Evolutionary conservation across 225 moss, liverwort and hornwort genomes (phyloP).

Genomic region (Takakia lepidozioides): DNA sequence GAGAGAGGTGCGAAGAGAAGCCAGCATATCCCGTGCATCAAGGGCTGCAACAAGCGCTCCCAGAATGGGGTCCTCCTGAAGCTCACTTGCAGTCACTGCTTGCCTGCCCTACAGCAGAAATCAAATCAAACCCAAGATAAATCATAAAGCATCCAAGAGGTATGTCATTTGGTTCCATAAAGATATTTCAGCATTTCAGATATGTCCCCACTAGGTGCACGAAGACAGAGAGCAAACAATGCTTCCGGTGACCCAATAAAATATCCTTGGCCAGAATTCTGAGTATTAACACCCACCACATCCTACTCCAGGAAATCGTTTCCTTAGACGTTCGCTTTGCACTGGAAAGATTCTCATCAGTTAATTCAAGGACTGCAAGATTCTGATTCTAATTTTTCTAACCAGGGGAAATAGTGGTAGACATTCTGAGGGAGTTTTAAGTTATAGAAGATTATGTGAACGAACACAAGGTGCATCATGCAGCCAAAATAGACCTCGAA

Average conservation of each 20-base stretch:
- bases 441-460: not conserved
- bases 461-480: not conserved
- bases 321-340: not conserved
- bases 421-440: not conserved
- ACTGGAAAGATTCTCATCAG: too few relatives aligned
- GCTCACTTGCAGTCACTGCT: constrained; percentile 14
- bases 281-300: not conserved
- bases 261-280: not conserved
- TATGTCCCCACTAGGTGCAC: not conserved
- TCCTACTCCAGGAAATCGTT: not conserved
- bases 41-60: constrained; percentile 51
- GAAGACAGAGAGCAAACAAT: not conserved
- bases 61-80: constrained; percentile 45
- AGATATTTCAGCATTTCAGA: not conserved
- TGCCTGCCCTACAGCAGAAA: constrained; percentile 34
- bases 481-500: not conserved
- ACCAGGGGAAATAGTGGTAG: constrained; percentile 5
- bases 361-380: too few relatives aligned
- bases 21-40: constrained; percentile 56
- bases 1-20: constrained; percentile 44
- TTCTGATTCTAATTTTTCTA: not conserved
- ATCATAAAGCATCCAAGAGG: too few relatives aligned
- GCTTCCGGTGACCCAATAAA: not conserved
- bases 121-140: too few relatives aligned
- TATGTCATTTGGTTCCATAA: too few relatives aligned